phyloP scores from a whole-genome alignment of 2,329 filamentous ascomycete species.

The Epichloe glyceriae region DNA sequence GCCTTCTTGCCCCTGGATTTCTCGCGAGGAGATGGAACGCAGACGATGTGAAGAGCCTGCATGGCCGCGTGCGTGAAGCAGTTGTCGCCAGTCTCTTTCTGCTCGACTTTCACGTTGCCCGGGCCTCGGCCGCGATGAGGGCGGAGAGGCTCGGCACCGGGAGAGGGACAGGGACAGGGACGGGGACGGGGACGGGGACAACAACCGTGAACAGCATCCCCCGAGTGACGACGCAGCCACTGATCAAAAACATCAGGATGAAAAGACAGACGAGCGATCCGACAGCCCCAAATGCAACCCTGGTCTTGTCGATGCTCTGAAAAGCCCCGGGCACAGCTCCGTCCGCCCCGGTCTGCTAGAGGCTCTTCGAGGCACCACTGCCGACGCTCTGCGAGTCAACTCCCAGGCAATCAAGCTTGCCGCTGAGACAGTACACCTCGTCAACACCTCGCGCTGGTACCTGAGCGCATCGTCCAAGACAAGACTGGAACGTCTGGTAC shows the following conservation, averaged over 20 bases:
- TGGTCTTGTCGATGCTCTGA: conserved; percentile 23
- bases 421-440: conserved; percentile 13
- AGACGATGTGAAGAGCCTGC: conserved; percentile 26
- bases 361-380: conserved; percentile 18
- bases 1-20: conserved; percentile 34
- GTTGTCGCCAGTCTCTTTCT: conserved; percentile 22
- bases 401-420: conserved; percentile 13
- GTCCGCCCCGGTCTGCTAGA: conserved; percentile 20
- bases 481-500: conserved; percentile 11
- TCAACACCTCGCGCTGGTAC: conserved; percentile 20
- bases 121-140: conserved; percentile 12
- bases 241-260: background rate
- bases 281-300: conserved; percentile 10
- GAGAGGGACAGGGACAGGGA: background rate
- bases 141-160: conserved; percentile 6
- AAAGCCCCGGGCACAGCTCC: conserved; percentile 21
- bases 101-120: conserved; percentile 29
- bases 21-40: conserved; percentile 32
- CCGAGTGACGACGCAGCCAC: background rate
- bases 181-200: background rate
- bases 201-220: background rate
- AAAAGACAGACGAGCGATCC: conserved; percentile 8
- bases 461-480: conserved; percentile 9
- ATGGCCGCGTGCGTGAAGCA: conserved; percentile 22
- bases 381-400: conserved; percentile 13